Conservation (phyloP, 2,329 filamentous ascomycete species). For the Kalmusia sp. region DNA sequence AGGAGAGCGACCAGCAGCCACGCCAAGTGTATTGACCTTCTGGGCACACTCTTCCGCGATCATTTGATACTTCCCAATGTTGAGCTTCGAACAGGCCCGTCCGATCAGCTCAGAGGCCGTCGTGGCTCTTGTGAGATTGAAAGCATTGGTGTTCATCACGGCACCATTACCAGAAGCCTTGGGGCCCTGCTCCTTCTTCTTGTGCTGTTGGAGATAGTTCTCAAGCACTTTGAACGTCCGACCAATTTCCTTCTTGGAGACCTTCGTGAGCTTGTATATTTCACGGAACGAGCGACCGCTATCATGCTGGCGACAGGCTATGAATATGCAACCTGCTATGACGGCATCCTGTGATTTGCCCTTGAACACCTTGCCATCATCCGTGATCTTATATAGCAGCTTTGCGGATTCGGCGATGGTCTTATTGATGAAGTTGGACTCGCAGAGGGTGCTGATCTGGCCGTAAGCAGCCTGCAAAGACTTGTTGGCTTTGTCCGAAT, state of each 20-base stretch:
- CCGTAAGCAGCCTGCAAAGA: conserved; percentile 81
- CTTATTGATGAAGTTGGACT: conserved; percentile 70
- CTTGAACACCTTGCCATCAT: conserved; percentile 92
- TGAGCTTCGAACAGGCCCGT: conserved; percentile 87
- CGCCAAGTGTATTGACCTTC: conserved; percentile 77
- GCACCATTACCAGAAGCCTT: conserved; percentile 45
- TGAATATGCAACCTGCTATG: conserved; percentile 96
- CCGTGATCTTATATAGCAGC: conserved; percentile 92
- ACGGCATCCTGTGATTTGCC: conserved; percentile 93
- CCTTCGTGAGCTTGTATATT: conserved; percentile 90
- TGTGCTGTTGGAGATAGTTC: conserved; percentile 79
- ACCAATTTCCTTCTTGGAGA: conserved; percentile 97
- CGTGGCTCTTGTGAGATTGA: conserved; percentile 77
- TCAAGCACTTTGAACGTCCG: conserved; percentile 87
- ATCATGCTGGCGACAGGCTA: conserved; percentile 89
- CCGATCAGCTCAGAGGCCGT: conserved; percentile 84
- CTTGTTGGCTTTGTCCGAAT: conserved; percentile 84
- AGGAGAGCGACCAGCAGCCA: conserved; percentile 90
- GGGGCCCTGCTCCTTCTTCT: conserved; percentile 30
- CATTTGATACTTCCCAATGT: conserved; percentile 77
- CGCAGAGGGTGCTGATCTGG: conserved; percentile 86
- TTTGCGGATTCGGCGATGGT: conserved; percentile 89
- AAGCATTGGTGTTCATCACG: conserved; percentile 62
- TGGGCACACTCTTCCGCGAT: conserved; percentile 81
- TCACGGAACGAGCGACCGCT: conserved; percentile 92